These are phyloP conservation scores for Wallacemonas sp. DNA, from an alignment of 208 protist species.

Conservation along the genomic window DNA sequence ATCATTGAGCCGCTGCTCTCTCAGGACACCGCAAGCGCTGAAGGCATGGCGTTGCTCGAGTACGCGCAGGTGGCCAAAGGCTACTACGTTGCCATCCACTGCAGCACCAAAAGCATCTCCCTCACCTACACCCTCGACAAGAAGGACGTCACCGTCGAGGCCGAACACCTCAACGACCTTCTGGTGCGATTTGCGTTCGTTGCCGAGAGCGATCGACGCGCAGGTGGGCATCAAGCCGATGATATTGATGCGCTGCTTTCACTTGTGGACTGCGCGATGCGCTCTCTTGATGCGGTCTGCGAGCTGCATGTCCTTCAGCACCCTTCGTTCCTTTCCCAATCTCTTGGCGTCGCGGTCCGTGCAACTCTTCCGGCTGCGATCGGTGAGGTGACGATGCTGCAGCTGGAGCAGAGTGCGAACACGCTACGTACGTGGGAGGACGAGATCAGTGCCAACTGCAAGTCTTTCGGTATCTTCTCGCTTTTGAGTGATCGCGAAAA, in stretches of 20 bases:
- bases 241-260: neutral
- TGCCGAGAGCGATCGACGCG: neutral
- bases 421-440: neutral
- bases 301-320: neutral
- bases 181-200: neutral
- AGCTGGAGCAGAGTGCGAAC: neutral
- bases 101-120: neutral
- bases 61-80: neutral
- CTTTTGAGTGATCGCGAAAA: neutral
- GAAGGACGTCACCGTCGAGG: neutral
- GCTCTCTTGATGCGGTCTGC: neutral
- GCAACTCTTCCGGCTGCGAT: neutral
- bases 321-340: neutral
- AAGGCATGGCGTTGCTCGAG: neutral
- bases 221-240: neutral
- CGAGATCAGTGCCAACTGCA: neutral
- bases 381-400: neutral
- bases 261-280: neutral
- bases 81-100: neutral
- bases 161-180: neutral
- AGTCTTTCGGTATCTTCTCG: no score
- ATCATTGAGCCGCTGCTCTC: neutral
- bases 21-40: neutral
- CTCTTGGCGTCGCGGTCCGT: neutral
- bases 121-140: neutral